phyloP scores from a whole-genome alignment of 1,139 yeast species.

The Sporopachydermia cereana region DNA sequence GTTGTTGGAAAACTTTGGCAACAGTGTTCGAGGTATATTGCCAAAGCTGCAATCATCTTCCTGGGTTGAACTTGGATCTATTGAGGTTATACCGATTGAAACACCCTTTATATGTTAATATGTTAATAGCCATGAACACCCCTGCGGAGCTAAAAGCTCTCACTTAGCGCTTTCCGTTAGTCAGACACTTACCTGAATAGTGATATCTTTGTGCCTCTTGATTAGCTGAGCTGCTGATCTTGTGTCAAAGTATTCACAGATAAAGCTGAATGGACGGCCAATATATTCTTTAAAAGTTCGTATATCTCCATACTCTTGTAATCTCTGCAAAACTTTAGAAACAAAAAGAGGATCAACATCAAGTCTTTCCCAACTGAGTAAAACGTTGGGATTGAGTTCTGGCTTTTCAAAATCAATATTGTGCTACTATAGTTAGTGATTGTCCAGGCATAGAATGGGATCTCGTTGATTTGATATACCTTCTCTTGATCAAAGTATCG shows the following conservation, averaged over 20 bases:
- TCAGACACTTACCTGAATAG: too few species aligned
- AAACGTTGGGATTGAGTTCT: not conserved
- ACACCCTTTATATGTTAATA: too few species aligned
- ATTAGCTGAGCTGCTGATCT: conserved; percentile 24
- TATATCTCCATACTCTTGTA: conserved; percentile 19
- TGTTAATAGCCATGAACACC: too few species aligned
- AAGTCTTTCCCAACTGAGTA: not conserved
- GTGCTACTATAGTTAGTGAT: not conserved
- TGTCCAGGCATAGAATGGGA: too few species aligned
- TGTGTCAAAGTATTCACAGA: conserved; percentile 27
- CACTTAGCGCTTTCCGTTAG: too few species aligned
- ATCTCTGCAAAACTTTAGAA: conserved; percentile 12
- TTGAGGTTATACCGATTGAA: too few species aligned
- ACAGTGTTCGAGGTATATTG: too few species aligned
- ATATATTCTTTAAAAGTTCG: conserved; percentile 14
- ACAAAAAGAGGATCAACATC: conserved; percentile 9
- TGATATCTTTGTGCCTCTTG: too few species aligned
- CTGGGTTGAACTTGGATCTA: too few species aligned
- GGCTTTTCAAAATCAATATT: not conserved
- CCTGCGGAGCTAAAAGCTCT: too few species aligned
- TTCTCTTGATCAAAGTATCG: not conserved
- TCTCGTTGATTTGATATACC: too few species aligned
- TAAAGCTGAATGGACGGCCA: conserved; percentile 13
- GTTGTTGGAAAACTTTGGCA: not conserved
- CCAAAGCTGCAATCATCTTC: too few species aligned